Evolutionary conservation across 768 basidiomycete species (phyloP).

Genomic region (Suillus spraguei): DNA sequence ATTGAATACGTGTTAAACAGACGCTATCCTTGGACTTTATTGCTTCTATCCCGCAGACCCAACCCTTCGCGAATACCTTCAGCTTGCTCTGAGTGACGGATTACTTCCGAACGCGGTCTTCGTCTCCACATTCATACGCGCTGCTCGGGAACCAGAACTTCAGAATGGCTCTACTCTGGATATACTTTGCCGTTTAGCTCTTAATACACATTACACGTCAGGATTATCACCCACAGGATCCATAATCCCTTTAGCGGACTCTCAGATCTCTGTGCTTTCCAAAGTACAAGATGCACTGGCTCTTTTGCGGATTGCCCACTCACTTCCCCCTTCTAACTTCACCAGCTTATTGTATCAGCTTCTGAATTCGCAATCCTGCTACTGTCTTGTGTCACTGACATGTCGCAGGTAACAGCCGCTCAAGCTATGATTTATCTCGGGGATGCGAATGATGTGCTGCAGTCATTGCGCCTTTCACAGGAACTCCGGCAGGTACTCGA

Average conservation of each 20-base stretch:
- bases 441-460: conserved; percentile 57
- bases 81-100: conserved; percentile 55
- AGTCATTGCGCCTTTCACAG: conserved; percentile 51
- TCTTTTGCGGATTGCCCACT: conserved; percentile 58
- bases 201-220: conserved; percentile 65
- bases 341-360: conserved; percentile 58
- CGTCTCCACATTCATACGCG: conserved; percentile 66
- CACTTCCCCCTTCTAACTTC: conserved; percentile 53
- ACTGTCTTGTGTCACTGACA: conserved; percentile 59
- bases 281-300: conserved; percentile 64
- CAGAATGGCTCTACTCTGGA: conserved; percentile 69
- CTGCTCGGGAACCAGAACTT: conserved; percentile 63
- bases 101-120: conserved; percentile 61
- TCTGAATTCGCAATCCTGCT: conserved; percentile 67
- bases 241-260: conserved; percentile 51
- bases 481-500: conserved; percentile 61
- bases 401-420: conserved; percentile 61
- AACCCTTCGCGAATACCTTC: conserved; percentile 66
- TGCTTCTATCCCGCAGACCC: conserved; percentile 71
- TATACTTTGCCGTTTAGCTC: conserved; percentile 64
- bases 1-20: conserved; percentile 37
- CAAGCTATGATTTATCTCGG: conserved; percentile 53
- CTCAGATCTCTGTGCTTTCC: conserved; percentile 49
- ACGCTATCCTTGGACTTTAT: conserved; percentile 69
- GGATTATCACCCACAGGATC: conserved; percentile 56